phyloP scores from a whole-genome alignment of 2,329 filamentous ascomycete species.

The Fusarium chuoi region DNA sequence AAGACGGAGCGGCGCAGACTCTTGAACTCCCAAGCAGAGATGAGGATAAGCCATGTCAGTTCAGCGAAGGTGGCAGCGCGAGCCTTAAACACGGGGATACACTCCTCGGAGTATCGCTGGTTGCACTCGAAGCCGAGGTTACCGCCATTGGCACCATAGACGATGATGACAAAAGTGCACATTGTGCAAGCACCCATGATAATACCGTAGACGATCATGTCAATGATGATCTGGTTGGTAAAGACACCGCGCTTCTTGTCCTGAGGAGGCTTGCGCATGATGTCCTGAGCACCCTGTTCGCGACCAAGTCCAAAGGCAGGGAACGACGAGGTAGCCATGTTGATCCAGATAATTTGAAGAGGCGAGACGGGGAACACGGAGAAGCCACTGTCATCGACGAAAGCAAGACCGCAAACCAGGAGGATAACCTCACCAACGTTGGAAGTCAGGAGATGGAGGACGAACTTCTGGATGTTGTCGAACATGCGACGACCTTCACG shows the following conservation, averaged over 20 bases:
- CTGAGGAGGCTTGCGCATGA: slow-evolving; percentile 84
- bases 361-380: slow-evolving; percentile 89
- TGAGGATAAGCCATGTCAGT: slow-evolving; percentile 77
- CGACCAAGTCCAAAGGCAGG: slow-evolving; percentile 90
- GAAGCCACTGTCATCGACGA: slow-evolving; percentile 75
- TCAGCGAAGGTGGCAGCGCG: slow-evolving; percentile 79
- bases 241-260: slow-evolving; percentile 76
- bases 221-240: slow-evolving; percentile 78
- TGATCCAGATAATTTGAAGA: slow-evolving; percentile 92
- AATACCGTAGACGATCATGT: slow-evolving; percentile 82
- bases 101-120: slow-evolving; percentile 64
- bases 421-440: slow-evolving; percentile 88
- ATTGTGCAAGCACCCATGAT: slow-evolving; percentile 79
- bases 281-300: slow-evolving; percentile 77
- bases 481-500: slow-evolving; percentile 87
- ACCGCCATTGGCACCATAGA: slow-evolving; percentile 66
- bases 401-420: slow-evolving; percentile 82
- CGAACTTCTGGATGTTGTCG: slow-evolving; percentile 90
- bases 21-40: slow-evolving; percentile 83
- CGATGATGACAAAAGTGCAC: slow-evolving; percentile 72
- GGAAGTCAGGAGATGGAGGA: slow-evolving; percentile 80
- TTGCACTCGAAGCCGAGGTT: slow-evolving; percentile 72
- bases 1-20: slow-evolving; percentile 78
- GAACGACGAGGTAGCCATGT: slow-evolving; percentile 89
- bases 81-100: slow-evolving; percentile 72